Conservation (phyloP, 768 basidiomycete species). For the Lactifluus piperatus region DNA sequence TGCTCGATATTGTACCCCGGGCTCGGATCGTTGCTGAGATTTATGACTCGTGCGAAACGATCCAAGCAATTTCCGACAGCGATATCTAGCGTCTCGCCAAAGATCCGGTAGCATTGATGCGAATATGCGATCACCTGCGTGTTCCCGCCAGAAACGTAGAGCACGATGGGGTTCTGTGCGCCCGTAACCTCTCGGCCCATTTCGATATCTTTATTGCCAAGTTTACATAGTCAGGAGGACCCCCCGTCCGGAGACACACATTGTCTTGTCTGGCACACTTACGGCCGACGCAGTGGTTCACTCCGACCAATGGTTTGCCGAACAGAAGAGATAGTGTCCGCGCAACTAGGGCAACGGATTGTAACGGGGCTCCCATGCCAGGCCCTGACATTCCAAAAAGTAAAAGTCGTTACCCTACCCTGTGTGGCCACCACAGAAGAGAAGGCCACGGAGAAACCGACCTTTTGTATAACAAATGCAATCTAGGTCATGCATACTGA, state of each 20-base stretch:
- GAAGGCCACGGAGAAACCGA: slow-evolving; percentile 27
- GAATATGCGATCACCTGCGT: slow-evolving; percentile 99
- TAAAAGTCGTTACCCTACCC: background rate
- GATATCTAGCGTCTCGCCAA: slow-evolving; percentile 97
- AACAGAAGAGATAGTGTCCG: slow-evolving; percentile 83
- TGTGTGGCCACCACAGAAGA: background rate
- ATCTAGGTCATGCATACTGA: slow-evolving; percentile 72
- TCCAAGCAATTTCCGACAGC: slow-evolving; percentile 99
- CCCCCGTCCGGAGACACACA: background rate
- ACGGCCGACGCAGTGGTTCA: slow-evolving; percentile 99
- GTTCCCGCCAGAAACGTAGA: slow-evolving; percentile 98
- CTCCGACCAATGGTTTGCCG: slow-evolving; percentile 86
- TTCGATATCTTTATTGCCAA: slow-evolving; percentile 86
- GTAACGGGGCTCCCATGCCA: slow-evolving; percentile 98
- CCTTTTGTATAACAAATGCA: slow-evolving; percentile 98
- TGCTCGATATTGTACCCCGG: slow-evolving; percentile 98
- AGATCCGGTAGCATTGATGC: slow-evolving; percentile 93
- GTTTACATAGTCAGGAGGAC: background rate
- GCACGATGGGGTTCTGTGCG: slow-evolving; percentile 89
- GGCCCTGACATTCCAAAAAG: slow-evolving; percentile 50
- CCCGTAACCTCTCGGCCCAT: slow-evolving; percentile 95
- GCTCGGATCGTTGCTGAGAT: slow-evolving; percentile 89
- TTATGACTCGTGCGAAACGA: slow-evolving; percentile 91
- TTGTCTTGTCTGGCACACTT: slow-evolving; percentile 26
- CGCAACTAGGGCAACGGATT: slow-evolving; percentile 91